Evolutionary conservation across 805 yeast species (phyloP), one percentile per base, ranked within the genome.

Genomic region (Saccharomycodes ludwigii): DNA sequence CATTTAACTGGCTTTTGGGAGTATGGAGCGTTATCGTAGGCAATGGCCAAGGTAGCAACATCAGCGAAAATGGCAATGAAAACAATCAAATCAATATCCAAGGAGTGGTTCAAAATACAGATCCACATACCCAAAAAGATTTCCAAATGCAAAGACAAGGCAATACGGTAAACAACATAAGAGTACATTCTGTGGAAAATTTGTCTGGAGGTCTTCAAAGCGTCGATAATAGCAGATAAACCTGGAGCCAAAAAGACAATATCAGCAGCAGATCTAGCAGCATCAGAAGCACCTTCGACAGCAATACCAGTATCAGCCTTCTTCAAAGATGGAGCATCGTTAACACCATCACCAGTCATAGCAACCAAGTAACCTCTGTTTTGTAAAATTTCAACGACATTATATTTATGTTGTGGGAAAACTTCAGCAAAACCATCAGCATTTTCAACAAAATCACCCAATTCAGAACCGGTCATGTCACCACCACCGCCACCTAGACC

Each of bases 261-360:
- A 68, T 83, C 95, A 54, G 94, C 86, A 65, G 95, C 95, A 54
- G 94, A 82, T 71, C 91, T 76, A 48, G 95, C 95, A 63, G 94
- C 88, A 68, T 83, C 95, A 50, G 94, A 80, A 54, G 94, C 86
- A 77, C 94, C 95, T 71, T 84, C 94, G 63, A 84, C 95, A 56
- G 96, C 95, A 71, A 85, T 85, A 78, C 96, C 96, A 48, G 82
- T 75, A 56, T 77, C 85, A 52, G 93, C 94, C 74, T 84, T 84
- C 84, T 84, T 84, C 67, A 84, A 74, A 45, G 95, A 84, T 56
- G 95, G 95, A 54, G 95, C 94, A 68, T 84, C 95, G 72, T 84
- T 84, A 60, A 84, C 95, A 82, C 95, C 95, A 61, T 84, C 95
- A 80, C 95, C 95, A 71, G 95, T 84, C 95, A 84, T 84, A 65